Conservation (phyloP, 129 eudicot genomes). For the Apium graveolens region DNA sequence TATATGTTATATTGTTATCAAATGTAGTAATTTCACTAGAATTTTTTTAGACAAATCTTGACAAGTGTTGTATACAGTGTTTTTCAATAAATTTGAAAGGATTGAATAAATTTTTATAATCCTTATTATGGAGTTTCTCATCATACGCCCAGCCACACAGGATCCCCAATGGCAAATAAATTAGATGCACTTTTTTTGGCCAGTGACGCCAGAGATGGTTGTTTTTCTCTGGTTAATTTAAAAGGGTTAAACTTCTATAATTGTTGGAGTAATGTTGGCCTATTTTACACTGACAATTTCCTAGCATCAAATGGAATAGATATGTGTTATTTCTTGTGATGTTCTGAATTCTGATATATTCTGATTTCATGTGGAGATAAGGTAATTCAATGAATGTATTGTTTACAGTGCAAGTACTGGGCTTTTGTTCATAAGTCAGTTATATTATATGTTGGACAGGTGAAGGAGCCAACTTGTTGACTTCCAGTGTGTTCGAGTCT, state of each 20-base stretch:
- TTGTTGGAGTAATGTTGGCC: not conserved
- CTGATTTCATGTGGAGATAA: not conserved
- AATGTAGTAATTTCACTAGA: not conserved
- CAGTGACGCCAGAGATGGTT: not conserved
- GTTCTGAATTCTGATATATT: not conserved
- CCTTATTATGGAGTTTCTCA: not conserved
- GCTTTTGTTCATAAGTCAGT: not conserved
- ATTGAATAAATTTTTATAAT: not conserved
- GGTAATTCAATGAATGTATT: not conserved
- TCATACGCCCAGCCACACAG: not conserved
- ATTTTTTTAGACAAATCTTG: not conserved
- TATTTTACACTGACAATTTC: not conserved
- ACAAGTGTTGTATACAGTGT: not conserved
- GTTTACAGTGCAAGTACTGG: not conserved
- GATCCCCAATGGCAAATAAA: not conserved
- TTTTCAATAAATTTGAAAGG: not conserved
- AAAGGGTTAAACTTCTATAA: too few relatives aligned
- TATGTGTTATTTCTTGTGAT: not conserved
- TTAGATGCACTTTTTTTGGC: not conserved
- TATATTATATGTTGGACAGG: constrained; percentile 27
- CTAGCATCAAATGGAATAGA: not conserved
- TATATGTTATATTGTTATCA: not conserved
- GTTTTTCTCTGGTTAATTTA: not conserved
- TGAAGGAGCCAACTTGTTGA: constrained; percentile 21
- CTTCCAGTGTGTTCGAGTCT: constrained; percentile 22